Base-by-base conservation (phyloP, 2,329 filamentous ascomycete species). In the Zelopaecilomyces penicillatus region DNA sequence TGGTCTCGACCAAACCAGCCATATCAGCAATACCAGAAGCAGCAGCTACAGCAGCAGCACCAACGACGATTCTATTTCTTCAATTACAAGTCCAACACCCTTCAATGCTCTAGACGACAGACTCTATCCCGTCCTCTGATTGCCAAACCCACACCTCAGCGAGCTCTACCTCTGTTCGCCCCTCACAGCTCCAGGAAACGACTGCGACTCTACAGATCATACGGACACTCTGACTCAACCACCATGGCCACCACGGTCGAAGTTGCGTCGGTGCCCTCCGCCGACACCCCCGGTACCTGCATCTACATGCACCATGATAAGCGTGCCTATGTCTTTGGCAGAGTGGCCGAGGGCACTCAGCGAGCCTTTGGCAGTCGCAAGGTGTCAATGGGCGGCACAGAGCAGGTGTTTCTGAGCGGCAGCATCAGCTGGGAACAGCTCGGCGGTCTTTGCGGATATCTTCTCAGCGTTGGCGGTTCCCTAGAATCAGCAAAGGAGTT, bases 311-410 rank as follows among this genome's bases (percentile, higher is more conserved):
- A 91, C 60, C 90, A 89, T 58, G 86, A 91, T 55, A 78, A 81
- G 56, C 83, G 84, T 55, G 78, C 87, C 46, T 98, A 98, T 64
- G 54, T 96, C 11, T 85, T 98, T 57, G 93, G 93, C 19, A 83
- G 85, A 56, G 63, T 91, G 11, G 70, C 81, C 7, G 93, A 98
- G 65, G 93, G 91, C 11, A 85, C 85, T 1, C 93, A 97, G 68
- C 78, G 93, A 46, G 80, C 82, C 39, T 73, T 85, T 58, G 73
- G 75, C 33, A 82, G 90, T 64, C 78, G 83, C 51, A 85, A 81
- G 45, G 60, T 83, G 7, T 70, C 74, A 31, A 57, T 94, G 52
- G 64, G 71, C 29, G 83, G 83, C 59, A 71, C 87, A 1, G 78
- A 80, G 39, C 81, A 95, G 56, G 70, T 95, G 46, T 96, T 98